Percentiles rank a stretch among this genome's conserved stretches.
These are phyloP conservation scores for Fusarium kyushuense DNA, from an alignment of 2,329 filamentous ascomycete genomes.

Conservation along the genomic window DNA sequence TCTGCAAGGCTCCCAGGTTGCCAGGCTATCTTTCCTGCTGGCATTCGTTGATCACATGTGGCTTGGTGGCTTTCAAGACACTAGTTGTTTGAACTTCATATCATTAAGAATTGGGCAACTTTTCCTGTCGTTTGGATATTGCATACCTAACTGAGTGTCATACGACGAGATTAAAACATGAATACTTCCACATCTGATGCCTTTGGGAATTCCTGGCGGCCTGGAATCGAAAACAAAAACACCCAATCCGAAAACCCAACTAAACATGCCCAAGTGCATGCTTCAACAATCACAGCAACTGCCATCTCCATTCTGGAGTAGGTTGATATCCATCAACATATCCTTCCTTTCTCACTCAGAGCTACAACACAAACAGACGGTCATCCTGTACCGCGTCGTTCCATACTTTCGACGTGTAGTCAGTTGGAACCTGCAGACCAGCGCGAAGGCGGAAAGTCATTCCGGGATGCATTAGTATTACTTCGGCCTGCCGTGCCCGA, in stretches of 20 bases:
- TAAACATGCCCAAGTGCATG: slow-evolving; percentile 10
- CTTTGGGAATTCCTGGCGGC: background rate
- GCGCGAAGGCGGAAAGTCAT: slow-evolving; percentile 48
- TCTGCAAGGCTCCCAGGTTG: background rate
- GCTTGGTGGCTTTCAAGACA: slow-evolving; percentile 17
- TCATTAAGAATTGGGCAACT: background rate
- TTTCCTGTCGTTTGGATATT: slow-evolving; percentile 13
- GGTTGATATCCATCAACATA: background rate
- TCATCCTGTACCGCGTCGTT: slow-evolving; percentile 45
- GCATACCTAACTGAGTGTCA: background rate
- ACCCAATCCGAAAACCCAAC: slow-evolving; percentile 23
- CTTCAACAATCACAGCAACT: slow-evolving; percentile 9
- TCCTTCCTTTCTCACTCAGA: background rate
- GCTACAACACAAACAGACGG: slow-evolving; percentile 42
- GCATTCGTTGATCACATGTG: slow-evolving; percentile 11
- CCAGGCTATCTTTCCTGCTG: slow-evolving; percentile 18
- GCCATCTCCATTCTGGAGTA: background rate
- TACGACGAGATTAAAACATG: background rate
- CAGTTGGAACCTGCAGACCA: slow-evolving; percentile 29
- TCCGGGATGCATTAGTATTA: slow-evolving; percentile 58
- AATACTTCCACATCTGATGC: background rate
- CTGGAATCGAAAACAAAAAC: background rate
- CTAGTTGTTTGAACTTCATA: slow-evolving; percentile 35
- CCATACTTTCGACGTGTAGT: slow-evolving; percentile 50
- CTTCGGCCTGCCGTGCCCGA: slow-evolving; percentile 58